Conservation (phyloP, 768 basidiomycete genomes). For the Brasilioporus rufonigricans region DNA sequence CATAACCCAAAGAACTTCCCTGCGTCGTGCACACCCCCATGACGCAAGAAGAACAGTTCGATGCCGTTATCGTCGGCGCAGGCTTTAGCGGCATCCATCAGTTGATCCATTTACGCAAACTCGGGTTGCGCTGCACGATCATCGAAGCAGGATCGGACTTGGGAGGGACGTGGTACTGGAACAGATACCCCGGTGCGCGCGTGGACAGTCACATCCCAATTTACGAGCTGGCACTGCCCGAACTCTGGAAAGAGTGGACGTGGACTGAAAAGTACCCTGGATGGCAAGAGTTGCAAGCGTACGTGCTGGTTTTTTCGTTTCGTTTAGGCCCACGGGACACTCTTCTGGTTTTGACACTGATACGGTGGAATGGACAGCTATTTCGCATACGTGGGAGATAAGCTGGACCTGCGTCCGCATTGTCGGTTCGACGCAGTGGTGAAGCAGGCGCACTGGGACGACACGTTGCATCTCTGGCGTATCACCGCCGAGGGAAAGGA, state of each 20-base stretch:
- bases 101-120: no score
- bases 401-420: background rate
- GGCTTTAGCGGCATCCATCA: constrained; percentile 14
- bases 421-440: background rate
- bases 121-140: background rate
- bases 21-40: no score
- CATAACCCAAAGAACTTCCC: no score
- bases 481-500: constrained; percentile 1
- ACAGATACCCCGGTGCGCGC: no score
- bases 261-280: background rate
- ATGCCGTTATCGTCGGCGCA: constrained; percentile 15
- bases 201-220: background rate
- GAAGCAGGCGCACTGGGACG: no score
- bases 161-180: background rate
- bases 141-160: background rate
- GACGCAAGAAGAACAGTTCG: constrained; percentile 4
- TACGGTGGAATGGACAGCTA: background rate
- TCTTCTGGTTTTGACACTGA: no score
- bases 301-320: background rate
- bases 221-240: background rate
- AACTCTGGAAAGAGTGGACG: background rate
- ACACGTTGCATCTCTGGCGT: background rate
- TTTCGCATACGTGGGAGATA: no score
- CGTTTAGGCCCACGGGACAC: no score
- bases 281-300: background rate